Evolutionary conservation across 306 rosid genomes (phyloP), one percentile per base, ranked within the genome.

Genomic region (Macrotyloma uniflorum): DNA sequence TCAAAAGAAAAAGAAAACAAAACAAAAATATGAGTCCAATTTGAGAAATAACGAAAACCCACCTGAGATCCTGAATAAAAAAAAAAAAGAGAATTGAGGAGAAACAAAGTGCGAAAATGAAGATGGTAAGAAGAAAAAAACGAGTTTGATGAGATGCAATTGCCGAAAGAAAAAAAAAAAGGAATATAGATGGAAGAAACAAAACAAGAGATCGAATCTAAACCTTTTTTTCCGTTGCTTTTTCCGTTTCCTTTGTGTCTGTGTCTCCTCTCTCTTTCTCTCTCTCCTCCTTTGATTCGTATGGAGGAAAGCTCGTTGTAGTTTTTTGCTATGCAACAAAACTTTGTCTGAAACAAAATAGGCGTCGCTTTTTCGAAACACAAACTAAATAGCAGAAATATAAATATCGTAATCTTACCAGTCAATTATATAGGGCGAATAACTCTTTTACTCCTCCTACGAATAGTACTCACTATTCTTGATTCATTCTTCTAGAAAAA

Each of bases 241-340:
- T 64, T 46, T 61, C 12, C 61, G 76, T 43, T 40, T 23, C 47
- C 16, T 79, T 72, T 65, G 54, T 61, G 88, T 67, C 87, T 81
- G 84, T 69, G 83, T 71, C 85, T 72, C 84, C 88, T 74, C 85
- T 74, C 28, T 77, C 57, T 35, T 11, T 16, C 78, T 76, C 79
- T 59, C 77, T 23, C 68, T 26, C 49, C 14, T 35, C 54, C 35
- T 64, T 65, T 66, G 83, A 80, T 73, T 78, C 83, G 38, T 63
- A 79, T 59, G 83, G 70, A 79, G 68, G 80, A 74, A 79, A 50
- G 38, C 77, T 68, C 18, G 8, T 61, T n/a, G 24, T 70, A 47
- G 73, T 57, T 69, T 50, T 42, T 18, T 6, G 75, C 43, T 51
- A 32, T 46, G 70, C 50, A 20, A 78, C 47, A 8, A 15, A 46